Evolutionary conservation across 2,329 filamentous ascomycete species (phyloP).

Genomic region (Rhytidhysteron rufulum): DNA sequence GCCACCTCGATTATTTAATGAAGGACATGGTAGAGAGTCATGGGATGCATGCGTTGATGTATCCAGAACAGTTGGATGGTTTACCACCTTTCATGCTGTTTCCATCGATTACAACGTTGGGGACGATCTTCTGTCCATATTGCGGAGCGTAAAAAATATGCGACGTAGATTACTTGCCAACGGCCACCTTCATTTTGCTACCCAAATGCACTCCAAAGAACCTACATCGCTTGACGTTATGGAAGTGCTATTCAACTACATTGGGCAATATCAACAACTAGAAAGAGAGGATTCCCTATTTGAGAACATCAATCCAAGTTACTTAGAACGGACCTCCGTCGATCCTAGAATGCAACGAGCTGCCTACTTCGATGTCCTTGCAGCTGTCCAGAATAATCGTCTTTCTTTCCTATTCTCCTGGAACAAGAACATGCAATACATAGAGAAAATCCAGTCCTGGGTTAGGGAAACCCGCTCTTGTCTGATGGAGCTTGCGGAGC

Average conservation of each 20-base stretch:
- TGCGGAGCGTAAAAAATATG: constrained; percentile 41
- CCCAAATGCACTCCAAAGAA: neutral
- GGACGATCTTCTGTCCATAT: constrained; percentile 30
- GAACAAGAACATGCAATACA: constrained; percentile 12
- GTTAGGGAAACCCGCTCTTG: constrained; percentile 2
- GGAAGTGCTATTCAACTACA: constrained; percentile 54
- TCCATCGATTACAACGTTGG: neutral
- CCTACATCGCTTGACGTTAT: constrained; percentile 32
- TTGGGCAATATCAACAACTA: constrained; percentile 44
- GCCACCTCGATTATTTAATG: constrained; percentile 48
- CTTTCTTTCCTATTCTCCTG: constrained; percentile 11
- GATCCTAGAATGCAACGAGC: constrained; percentile 24
- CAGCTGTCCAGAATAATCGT: constrained; percentile 5
- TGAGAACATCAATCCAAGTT: constrained; percentile 5
- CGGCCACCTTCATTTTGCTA: neutral
- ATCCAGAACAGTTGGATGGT: constrained; percentile 58
- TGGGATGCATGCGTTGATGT: constrained; percentile 44
- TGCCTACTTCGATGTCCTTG: constrained; percentile 16
- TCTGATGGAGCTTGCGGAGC: neutral
- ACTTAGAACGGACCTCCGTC: constrained; percentile 5
- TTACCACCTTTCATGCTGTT: constrained; percentile 42
- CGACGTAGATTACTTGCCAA: constrained; percentile 28
- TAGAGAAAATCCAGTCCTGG: constrained; percentile 6
- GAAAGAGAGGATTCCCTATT: constrained; percentile 17
- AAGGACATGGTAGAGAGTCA: constrained; percentile 39